Evolutionary conservation across 331 rosid genomes (phyloP), one percentile per base, ranked within the genome.

Genomic region (Arachis monticola): DNA sequence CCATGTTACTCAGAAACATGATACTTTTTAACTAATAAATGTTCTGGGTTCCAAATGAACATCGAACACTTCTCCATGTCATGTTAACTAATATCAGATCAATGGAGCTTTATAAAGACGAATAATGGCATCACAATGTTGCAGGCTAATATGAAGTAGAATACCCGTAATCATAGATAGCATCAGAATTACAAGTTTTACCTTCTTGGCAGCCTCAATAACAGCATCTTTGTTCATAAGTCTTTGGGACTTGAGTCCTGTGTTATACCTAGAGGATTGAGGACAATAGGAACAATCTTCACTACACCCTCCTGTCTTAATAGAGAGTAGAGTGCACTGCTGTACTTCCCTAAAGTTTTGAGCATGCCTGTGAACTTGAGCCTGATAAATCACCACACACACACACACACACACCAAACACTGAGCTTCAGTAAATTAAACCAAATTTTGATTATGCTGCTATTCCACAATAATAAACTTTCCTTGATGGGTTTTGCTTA

Each of bases 221-320:
- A 94, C 97, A 60, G 86, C 88, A 0, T 92, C 99, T 84, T 92
- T 94, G 78, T 76, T 83, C 96, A 90, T 81, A 60, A 94, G 93
- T 77, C 83, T 78, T 27, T 92, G 97, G 56, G 88, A 86, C 77
- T 94, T 94, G 41, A 94, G 72, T 61, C 99, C 99, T 0, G 99
- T 92, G 32, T 88, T 76, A 79, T 94, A 92, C 76, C 92, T 85
- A 9, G 99, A 94, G 1, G 99, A 94, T 50, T 94, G 99, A 67
- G 99, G 99, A 53, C 99, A 94, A 65, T 94, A 94, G 1, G 99
- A 92, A 64, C 99, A 94, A 77, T 94, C 97, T 83, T 94, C 99
- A 86, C 99, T 94, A 65, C 99, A 94, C 31, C 99, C 99, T 35
- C 99, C 99, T 2, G 99, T 94, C 88, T 94, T 94, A 51, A 94